A percentile compares a stretch with the other conserved stretches of the same genome.
These are phyloP conservation scores for Alternaria triticimaculans DNA, from an alignment of 2,329 filamentous ascomycete species.

Conservation along the genomic window DNA sequence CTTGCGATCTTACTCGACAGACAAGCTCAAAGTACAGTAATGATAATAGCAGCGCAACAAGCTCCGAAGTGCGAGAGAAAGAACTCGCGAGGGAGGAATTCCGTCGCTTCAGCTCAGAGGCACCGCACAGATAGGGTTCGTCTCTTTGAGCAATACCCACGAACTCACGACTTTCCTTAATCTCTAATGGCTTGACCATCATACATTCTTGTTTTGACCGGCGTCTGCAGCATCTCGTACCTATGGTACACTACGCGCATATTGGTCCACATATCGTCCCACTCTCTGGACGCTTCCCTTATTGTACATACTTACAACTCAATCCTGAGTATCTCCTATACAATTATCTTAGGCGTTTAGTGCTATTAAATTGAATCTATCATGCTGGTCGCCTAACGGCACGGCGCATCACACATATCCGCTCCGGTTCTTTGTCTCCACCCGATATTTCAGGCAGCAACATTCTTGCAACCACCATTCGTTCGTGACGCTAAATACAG, in stretches of 20 bases:
- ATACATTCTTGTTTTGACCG: neutral
- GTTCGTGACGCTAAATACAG: neutral
- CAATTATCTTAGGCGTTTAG: neutral
- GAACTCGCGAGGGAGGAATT: constrained; percentile 26
- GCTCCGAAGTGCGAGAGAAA: constrained; percentile 17
- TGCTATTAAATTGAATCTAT: neutral
- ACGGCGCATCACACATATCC: neutral
- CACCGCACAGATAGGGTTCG: constrained; percentile 2
- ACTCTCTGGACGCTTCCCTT: neutral
- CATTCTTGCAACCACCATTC: constrained; percentile 1
- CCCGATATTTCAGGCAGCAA: constrained; percentile 9
- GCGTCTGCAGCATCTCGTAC: neutral
- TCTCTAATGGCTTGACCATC: neutral
- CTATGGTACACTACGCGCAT: neutral
- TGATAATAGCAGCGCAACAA: constrained; percentile 13
- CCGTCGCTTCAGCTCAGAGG: constrained; percentile 28
- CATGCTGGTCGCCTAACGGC: neutral
- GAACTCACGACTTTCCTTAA: neutral
- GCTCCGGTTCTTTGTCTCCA: neutral
- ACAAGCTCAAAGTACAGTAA: constrained; percentile 7
- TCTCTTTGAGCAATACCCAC: neutral
- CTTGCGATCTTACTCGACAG: neutral
- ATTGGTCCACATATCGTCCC: neutral
- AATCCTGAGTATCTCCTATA: neutral
- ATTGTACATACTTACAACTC: neutral